Evolutionary conservation across 2,329 filamentous ascomycete species (phyloP).

Genomic region (Sclerotinia trifoliorum): DNA sequence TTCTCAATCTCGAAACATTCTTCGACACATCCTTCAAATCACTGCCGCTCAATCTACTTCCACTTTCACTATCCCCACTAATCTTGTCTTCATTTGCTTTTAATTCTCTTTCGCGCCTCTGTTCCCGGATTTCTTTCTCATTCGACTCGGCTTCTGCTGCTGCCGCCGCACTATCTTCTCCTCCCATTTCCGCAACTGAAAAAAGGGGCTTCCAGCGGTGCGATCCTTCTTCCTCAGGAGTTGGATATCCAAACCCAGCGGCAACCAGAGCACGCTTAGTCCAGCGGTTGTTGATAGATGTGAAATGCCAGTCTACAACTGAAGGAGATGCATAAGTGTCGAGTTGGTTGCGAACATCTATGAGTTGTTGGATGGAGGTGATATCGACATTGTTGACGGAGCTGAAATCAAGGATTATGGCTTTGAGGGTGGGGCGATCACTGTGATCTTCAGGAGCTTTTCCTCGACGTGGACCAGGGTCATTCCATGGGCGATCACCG

Average conservation of each 20-base stretch:
- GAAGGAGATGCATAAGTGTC: slow-evolving; percentile 80
- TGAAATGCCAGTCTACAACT: slow-evolving; percentile 90
- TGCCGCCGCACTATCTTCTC: slow-evolving; percentile 66
- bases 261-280: slow-evolving; percentile 85
- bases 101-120: slow-evolving; percentile 31
- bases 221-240: slow-evolving; percentile 45
- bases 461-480: slow-evolving; percentile 69
- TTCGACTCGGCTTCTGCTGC: slow-evolving; percentile 59
- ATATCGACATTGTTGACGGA: slow-evolving; percentile 93
- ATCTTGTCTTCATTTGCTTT: slow-evolving; percentile 40
- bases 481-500: slow-evolving; percentile 92
- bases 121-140: slow-evolving; percentile 45
- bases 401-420: slow-evolving; percentile 91
- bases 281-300: slow-evolving; percentile 92
- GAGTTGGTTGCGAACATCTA: slow-evolving; percentile 92
- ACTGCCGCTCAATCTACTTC: slow-evolving; percentile 19
- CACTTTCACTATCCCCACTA: slow-evolving; percentile 28
- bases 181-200: slow-evolving; percentile 82
- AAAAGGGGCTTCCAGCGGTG: slow-evolving; percentile 91
- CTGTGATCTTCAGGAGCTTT: slow-evolving; percentile 49
- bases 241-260: slow-evolving; percentile 85
- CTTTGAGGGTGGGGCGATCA: slow-evolving; percentile 69
- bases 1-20: slow-evolving; percentile 44
- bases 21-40: slow-evolving; percentile 28
- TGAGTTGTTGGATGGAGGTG: slow-evolving; percentile 86